Evolutionary conservation across 2,329 filamentous ascomycete species (phyloP).

Genomic region (Aaosphaeria pasadenensis): DNA sequence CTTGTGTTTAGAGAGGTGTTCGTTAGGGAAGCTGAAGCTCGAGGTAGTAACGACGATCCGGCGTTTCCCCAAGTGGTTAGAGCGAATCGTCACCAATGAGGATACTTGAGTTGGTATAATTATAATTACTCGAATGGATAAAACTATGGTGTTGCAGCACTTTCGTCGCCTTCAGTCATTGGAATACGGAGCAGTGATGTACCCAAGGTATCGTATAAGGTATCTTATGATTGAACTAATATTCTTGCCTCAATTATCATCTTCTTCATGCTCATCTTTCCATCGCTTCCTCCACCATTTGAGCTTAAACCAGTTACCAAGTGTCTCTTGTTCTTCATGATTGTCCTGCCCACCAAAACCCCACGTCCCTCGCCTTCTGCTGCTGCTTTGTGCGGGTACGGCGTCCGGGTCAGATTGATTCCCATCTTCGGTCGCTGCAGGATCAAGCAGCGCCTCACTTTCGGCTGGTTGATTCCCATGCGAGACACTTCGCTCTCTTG

Average conservation of each 20-base stretch:
- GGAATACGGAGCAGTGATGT: no score
- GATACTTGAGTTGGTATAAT: no score
- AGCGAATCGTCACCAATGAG: neutral
- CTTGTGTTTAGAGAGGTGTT: conserved; percentile 1
- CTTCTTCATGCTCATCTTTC: conserved; percentile 24
- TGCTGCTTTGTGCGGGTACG: conserved; percentile 6
- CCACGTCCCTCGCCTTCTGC: conserved; percentile 23
- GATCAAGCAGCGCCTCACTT: conserved; percentile 19
- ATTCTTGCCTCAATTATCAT: neutral
- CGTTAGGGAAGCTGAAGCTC: conserved; percentile 2
- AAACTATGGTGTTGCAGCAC: no score
- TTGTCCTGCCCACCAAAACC: conserved; percentile 16
- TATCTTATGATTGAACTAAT: no score
- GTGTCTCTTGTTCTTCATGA: conserved; percentile 18
- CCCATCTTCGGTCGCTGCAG: conserved; percentile 28
- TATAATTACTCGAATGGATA: no score
- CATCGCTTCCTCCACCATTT: conserved; percentile 38
- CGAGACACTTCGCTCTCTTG: conserved; percentile 22
- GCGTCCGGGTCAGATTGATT: conserved; percentile 27
- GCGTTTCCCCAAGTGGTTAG: neutral
- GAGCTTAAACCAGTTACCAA: conserved; percentile 36
- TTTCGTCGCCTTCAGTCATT: no score
- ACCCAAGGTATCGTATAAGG: no score
- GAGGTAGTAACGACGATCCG: neutral
- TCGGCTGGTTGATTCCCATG: conserved; percentile 26